Base-by-base conservation (phyloP, 2,329 filamentous ascomycete species). In the Fusarium pseudoanthophilum region DNA sequence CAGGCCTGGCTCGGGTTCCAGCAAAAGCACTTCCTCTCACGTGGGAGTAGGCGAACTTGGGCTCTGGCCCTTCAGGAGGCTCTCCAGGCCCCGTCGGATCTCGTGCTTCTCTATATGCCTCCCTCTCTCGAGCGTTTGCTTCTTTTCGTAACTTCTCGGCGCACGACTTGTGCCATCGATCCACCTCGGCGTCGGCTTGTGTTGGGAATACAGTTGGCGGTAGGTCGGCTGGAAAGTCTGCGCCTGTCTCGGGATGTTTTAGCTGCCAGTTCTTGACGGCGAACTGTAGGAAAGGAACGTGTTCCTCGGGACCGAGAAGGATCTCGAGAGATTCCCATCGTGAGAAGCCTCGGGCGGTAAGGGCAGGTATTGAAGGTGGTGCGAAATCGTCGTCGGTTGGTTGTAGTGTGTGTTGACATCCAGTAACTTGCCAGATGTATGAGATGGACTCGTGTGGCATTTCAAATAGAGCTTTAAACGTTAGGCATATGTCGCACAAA, bases 291-390 rank as follows among this genome's bases (percentile, higher is more conserved):
- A 95, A 95, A 0, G 90, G 90, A 2, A 95, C 92, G 83, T 98
- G 95, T 77, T 97, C 93, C 75, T 96, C 92, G 0, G 96, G 96
- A 4, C 92, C 93, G 4, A 98, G 88, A 40, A 98, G 85, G 28
- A 97, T 88, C 83, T 98, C 94, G 62, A 98, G 93, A 1, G 93
- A 94, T 84, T 97, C 92, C 95, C 95, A 99, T 80, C 94, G 91
- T 48, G 95, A 93, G 81, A 97, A 99, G 45, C 96, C 96, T 78
- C 90, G 89, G 0, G 88, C 86, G 40, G 95, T 97, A 63, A 99
- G 84, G 20, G 95, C 93, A 1, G 96, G 96, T 46, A 98, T 88
- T 0, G 89, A 91, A 0, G 95, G 96, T 2, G 91, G 86, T 7
- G 88, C 88, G 80, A 93, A 98, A 71, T 93, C 89, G 76, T 91